Evolutionary conservation across 306 rosid species (phyloP), one percentile per base, ranked within the genome.

Genomic region (Acacia confusa): DNA sequence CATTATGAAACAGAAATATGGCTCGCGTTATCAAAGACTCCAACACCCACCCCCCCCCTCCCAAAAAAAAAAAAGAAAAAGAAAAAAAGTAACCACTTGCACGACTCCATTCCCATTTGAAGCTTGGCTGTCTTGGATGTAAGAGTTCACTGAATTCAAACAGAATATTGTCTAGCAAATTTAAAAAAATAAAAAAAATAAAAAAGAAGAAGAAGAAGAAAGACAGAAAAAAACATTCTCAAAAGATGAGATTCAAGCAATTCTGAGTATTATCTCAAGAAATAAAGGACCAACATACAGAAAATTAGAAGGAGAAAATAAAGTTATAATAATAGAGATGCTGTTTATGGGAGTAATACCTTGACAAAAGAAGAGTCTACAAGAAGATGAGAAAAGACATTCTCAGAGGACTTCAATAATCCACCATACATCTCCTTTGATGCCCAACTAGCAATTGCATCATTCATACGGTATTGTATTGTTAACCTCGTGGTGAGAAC

Each of bases 371-470:
- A 92, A 82, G 94, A 81, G 85, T 92, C 90, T n/a, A 87, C 89
- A 60, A 92, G 92, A 86, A 89, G 97, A 84, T 92, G 97, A 78
- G 95, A 89, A 72, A 80, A 85, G 72, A 91, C 97, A 8, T 85
- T 78, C 64, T 79, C 66, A 43, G 95, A 89, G 78, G 95, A 92
- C 80, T 84, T 84, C 86, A 92, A 73, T 81, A 82, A 81, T 79
- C 94, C 93, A n/a, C 85, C 91, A 30, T 92, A 92, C 97, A 89
- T 92, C 90, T 92, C 95, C 89, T 91, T 91, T 60, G 97, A 92
- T 60, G 92, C 97, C 97, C 97, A 92, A 78, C 97, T 88, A 74
- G 97, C 88, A 77, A 92, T 92, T 38, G 94, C 92, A 76, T 92
- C 87, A 14, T 92, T 91, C 97, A 92, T 92, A 60, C 94, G 91